Conservation (phyloP, 1,284 basidiomycete species). For the Trichosporon sp. region DNA sequence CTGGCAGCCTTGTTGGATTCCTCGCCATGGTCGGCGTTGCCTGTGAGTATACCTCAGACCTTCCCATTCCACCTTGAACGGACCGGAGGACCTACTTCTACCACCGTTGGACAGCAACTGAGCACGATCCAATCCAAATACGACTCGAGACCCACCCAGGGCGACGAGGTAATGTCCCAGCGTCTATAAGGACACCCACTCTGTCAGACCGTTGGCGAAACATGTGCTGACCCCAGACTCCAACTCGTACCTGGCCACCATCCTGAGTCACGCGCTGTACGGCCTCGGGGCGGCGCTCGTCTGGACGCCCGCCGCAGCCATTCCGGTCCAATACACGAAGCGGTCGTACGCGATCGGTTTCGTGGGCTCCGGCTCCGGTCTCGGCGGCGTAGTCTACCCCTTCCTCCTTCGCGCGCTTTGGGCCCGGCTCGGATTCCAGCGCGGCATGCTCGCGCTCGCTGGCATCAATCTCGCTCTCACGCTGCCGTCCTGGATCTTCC, state of each 20-base stretch:
- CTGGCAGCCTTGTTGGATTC: slow-evolving; percentile 32
- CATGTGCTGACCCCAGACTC: slow-evolving; percentile 38
- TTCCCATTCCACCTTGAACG: too few relatives aligned
- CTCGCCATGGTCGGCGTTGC: slow-evolving; percentile 34
- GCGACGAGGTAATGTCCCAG: slow-evolving; percentile 6
- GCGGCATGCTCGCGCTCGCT: slow-evolving; percentile 36
- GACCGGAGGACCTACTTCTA: too few relatives aligned
- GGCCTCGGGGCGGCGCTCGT: slow-evolving; percentile 46
- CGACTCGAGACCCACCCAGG: slow-evolving; percentile 6
- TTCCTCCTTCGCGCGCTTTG: slow-evolving; percentile 39
- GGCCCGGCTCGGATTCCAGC: slow-evolving; percentile 20
- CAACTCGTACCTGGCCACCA: slow-evolving; percentile 51
- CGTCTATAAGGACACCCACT: background rate
- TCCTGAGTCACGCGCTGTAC: slow-evolving; percentile 48
- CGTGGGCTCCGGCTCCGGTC: slow-evolving; percentile 51
- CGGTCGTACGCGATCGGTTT: slow-evolving; percentile 51
- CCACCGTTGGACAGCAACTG: too few relatives aligned
- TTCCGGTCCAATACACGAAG: slow-evolving; percentile 49
- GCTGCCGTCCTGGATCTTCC: slow-evolving; percentile 34
- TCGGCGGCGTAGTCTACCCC: slow-evolving; percentile 52
- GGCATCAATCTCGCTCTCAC: slow-evolving; percentile 35
- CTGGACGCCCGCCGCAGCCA: slow-evolving; percentile 49
- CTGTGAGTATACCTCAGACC: slow-evolving; percentile 26
- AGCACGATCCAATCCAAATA: too few relatives aligned
- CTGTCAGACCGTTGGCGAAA: slow-evolving; percentile 26